These are phyloP conservation scores for Aechmea fasciata DNA, from an alignment of 176 grass and related monocot genomes.

Conservation along the genomic window DNA sequence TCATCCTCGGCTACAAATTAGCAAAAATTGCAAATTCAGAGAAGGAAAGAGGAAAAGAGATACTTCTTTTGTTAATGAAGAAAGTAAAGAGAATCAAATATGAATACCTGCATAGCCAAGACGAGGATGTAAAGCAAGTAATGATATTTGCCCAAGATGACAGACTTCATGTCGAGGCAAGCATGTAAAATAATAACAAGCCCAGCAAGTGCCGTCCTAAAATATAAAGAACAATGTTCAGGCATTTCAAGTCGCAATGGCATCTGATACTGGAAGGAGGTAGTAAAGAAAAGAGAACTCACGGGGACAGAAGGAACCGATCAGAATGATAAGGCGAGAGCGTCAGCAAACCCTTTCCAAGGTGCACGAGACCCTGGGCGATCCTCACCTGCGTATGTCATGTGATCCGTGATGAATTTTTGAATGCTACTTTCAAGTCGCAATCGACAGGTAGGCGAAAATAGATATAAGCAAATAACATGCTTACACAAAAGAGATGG, in stretches of 20 bases:
- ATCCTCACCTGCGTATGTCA: constrained; percentile 69
- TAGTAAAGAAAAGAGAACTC: constrained; percentile 20
- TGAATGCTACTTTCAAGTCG: constrained; percentile 3
- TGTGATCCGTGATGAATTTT: constrained; percentile 16
- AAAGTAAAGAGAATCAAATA: neutral
- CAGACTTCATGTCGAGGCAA: constrained; percentile 93
- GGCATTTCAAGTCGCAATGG: neutral
- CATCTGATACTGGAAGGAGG: too few relatives aligned
- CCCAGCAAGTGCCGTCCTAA: constrained; percentile 84
- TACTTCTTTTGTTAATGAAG: neutral
- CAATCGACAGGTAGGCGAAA: neutral
- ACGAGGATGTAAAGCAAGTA: constrained; percentile 88
- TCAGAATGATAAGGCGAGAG: constrained; percentile 97
- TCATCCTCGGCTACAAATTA: constrained; percentile 75
- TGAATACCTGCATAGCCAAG: constrained; percentile 79
- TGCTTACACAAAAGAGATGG: constrained; percentile 93
- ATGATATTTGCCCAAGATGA: constrained; percentile 87
- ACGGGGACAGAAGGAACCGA: constrained; percentile 92
- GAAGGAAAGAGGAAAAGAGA: neutral
- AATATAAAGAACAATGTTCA: neutral
- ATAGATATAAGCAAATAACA: neutral
- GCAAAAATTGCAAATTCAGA: neutral
- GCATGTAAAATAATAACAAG: constrained; percentile 81
- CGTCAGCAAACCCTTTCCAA: constrained; percentile 94
- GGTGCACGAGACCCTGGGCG: constrained; percentile 94